phyloP scores from a whole-genome alignment of 257 asterid genomes.

The Datura wrightii region DNA sequence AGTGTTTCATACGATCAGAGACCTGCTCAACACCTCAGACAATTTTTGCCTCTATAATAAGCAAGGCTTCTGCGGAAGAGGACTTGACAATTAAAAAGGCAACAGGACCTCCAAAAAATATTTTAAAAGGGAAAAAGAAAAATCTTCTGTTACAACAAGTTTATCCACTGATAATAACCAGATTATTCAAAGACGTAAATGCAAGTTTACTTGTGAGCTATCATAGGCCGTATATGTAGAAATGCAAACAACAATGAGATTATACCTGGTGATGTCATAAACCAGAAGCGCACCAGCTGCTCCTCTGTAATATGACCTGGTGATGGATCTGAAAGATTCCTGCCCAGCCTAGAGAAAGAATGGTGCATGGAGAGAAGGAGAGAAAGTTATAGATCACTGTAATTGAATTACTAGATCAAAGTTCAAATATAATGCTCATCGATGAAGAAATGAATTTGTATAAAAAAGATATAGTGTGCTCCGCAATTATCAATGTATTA shows the following conservation, averaged over 20 bases:
- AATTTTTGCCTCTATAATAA: neutral
- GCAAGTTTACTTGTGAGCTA: neutral
- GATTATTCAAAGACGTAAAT: neutral
- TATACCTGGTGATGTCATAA: conserved; percentile 32
- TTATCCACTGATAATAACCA: neutral
- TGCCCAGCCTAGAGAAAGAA: conserved; percentile 35
- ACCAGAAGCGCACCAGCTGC: conserved; percentile 36
- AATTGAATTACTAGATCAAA: neutral
- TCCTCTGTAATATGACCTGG: conserved; percentile 37
- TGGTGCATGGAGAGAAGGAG: no score
- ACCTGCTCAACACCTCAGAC: neutral
- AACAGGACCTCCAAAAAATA: neutral
- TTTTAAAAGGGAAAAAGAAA: neutral
- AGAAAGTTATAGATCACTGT: neutral
- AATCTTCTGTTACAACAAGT: conserved; percentile 19
- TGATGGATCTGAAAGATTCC: conserved; percentile 36
- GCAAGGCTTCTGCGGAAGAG: neutral
- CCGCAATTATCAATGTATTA: neutral
- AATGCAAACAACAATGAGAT: neutral
- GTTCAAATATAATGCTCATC: neutral
- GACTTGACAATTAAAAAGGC: neutral
- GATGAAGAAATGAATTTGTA: neutral
- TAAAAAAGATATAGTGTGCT: neutral
- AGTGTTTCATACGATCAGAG: neutral
- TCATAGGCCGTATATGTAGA: neutral